A percentile compares a stretch with the other conserved stretches of the same genome.
Conservation (phyloP, 2,329 filamentous ascomycete species). For the Penicillium sp. region DNA sequence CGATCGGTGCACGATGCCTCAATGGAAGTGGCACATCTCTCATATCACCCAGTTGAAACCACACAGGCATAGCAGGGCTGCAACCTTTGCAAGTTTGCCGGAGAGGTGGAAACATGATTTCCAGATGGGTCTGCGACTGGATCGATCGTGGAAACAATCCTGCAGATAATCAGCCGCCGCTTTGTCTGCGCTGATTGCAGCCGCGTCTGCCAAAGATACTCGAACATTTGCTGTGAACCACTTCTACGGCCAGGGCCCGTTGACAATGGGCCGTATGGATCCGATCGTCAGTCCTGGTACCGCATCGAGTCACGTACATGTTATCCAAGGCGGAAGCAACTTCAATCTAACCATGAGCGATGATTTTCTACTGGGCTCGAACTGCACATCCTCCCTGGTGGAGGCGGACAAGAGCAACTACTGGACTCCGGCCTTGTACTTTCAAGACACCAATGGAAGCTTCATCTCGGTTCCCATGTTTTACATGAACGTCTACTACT, state of each 20-base stretch:
- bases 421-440: slow-evolving; percentile 72
- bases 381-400: slow-evolving; percentile 68
- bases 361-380: slow-evolving; percentile 58
- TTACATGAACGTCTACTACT: slow-evolving; percentile 66
- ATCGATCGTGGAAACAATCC: no score
- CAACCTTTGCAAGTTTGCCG: no score
- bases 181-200: no score
- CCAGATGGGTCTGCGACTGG: no score
- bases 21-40: no score
- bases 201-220: slow-evolving; percentile 14
- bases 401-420: slow-evolving; percentile 70
- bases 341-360: slow-evolving; percentile 64
- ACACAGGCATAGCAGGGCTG: no score
- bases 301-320: slow-evolving; percentile 64
- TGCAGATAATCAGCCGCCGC: no score
- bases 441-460: slow-evolving; percentile 57
- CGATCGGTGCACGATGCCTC: no score
- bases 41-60: no score
- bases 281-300: slow-evolving; percentile 65
- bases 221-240: slow-evolving; percentile 20
- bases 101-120: no score
- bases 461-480: slow-evolving; percentile 60
- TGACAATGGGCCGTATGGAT: slow-evolving; percentile 44
- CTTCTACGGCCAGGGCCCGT: slow-evolving; percentile 14
- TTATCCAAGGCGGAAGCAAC: slow-evolving; percentile 66